These are phyloP conservation scores for Fusarium caatingaense DNA, from an alignment of 2,329 filamentous ascomycete species.

Conservation along the genomic window DNA sequence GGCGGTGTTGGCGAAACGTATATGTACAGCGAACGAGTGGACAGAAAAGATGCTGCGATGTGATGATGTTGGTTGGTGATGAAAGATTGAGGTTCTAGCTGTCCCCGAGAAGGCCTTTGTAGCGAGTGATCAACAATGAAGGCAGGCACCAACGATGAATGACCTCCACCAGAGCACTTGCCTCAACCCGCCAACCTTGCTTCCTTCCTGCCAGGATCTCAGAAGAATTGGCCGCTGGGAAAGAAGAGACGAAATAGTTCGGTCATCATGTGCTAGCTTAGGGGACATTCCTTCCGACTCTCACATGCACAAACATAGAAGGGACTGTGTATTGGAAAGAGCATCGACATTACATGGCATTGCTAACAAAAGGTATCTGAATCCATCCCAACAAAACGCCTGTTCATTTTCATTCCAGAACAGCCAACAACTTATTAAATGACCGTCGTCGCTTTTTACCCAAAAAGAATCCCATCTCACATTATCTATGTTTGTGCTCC, in stretches of 20 bases:
- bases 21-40: neutral
- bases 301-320: neutral
- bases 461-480: neutral
- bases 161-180: neutral
- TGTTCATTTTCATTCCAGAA: constrained; percentile 20
- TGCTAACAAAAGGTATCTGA: constrained; percentile 23
- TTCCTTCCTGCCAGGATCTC: neutral
- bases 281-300: neutral
- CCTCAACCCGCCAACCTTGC: neutral
- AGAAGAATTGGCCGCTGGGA: neutral
- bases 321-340: neutral
- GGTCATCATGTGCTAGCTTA: neutral
- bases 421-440: constrained; percentile 6
- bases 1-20: neutral
- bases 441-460: constrained; percentile 4
- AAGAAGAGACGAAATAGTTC: neutral
- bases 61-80: neutral
- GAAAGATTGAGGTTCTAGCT: neutral
- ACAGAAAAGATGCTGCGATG: neutral
- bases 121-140: neutral
- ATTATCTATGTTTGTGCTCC: constrained; percentile 51
- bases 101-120: neutral
- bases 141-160: neutral
- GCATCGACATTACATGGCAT: neutral
- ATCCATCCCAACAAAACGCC: constrained; percentile 22